Evolutionary conservation across 371 early-diverging fungal genomes (phyloP).

Genomic region (Mucor sp.): DNA sequence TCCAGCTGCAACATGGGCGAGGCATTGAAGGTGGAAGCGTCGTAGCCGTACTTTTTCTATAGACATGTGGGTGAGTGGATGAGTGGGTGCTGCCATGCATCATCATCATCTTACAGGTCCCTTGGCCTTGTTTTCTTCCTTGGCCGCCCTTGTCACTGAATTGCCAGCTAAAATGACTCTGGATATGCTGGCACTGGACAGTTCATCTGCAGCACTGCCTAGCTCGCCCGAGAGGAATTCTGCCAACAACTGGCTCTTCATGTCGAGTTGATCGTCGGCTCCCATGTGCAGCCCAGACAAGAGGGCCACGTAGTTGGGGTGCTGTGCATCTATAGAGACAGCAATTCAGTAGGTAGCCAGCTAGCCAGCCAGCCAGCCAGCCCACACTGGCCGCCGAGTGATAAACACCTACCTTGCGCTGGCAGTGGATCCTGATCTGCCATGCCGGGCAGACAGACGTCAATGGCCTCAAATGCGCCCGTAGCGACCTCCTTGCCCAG

Average conservation of each 20-base stretch:
- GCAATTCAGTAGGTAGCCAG: too few species aligned
- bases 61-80: neutral
- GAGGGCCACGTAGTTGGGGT: conserved; percentile 69
- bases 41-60: conserved; percentile 62
- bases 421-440: conserved; percentile 56
- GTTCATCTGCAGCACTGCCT: conserved; percentile 55
- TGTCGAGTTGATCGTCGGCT: conserved; percentile 33
- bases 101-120: conserved; percentile 29
- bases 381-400: too few species aligned
- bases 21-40: conserved; percentile 46
- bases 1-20: conserved; percentile 57
- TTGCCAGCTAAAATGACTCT: conserved; percentile 82
- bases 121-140: conserved; percentile 25
- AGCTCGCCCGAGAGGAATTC: conserved; percentile 83
- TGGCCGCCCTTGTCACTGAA: conserved; percentile 50
- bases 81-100: too few species aligned
- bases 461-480: conserved; percentile 84
- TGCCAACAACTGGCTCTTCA: conserved; percentile 69
- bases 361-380: too few species aligned
- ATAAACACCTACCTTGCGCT: neutral
- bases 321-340: neutral
- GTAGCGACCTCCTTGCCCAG: conserved; percentile 71
- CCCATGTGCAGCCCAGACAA: conserved; percentile 82
- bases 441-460: conserved; percentile 76
- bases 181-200: conserved; percentile 49